A percentile compares a stretch with the other conserved stretches of the same genome.
These are phyloP conservation scores for Rhododendron griersonianum DNA, from an alignment of 148 eudicot genomes.

Conservation along the genomic window DNA sequence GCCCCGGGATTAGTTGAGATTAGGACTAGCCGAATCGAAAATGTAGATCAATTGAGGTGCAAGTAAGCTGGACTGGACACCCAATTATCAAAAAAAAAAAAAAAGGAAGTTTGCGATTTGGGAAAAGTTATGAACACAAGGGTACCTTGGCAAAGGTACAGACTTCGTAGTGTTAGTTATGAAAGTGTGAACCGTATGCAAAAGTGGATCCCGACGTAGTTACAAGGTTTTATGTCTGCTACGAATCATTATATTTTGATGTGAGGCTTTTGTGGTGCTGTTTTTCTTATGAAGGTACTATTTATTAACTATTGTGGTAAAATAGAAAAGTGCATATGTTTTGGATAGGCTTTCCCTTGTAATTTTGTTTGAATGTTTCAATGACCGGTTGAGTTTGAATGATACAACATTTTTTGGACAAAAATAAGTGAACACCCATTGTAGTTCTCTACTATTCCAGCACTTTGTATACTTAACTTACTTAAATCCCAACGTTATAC, in stretches of 20 bases:
- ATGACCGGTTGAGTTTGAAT: not conserved
- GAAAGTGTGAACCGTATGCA: not conserved
- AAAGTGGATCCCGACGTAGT: not conserved
- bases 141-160: not conserved
- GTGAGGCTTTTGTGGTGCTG: not conserved
- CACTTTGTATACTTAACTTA: not conserved
- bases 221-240: not conserved
- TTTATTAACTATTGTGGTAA: not conserved
- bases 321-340: not conserved
- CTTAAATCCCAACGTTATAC: not conserved
- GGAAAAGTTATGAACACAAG: not conserved
- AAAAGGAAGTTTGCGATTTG: not conserved
- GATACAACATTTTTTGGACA: not conserved
- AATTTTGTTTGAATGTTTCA: not conserved
- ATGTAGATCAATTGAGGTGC: too few species aligned
- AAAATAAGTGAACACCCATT: not conserved
- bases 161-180: not conserved
- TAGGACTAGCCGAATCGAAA: too few species aligned
- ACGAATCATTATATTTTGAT: not conserved
- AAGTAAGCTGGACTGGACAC: not conserved
- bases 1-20: not conserved
- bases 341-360: not conserved
- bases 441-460: not conserved
- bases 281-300: not conserved
- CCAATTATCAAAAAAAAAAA: not conserved